Evolutionary conservation across 2,329 filamentous ascomycete genomes (phyloP).

Genomic region (Daldinia sp.): DNA sequence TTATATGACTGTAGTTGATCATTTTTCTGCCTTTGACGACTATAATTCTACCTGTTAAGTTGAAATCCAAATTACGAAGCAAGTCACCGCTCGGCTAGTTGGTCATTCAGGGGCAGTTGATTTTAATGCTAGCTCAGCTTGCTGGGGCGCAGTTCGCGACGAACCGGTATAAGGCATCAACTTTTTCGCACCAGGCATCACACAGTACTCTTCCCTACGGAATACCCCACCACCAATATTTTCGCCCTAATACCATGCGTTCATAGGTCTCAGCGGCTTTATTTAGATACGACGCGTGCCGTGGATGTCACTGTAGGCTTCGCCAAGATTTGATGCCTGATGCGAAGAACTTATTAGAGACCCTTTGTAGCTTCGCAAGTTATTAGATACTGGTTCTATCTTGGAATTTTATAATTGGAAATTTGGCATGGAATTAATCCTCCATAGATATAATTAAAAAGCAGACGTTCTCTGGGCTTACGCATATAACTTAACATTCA

Average conservation of each 20-base stretch:
- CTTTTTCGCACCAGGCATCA: conserved; percentile 32
- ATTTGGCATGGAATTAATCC: no score
- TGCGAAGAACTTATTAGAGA: conserved; percentile 12
- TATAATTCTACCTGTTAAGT: background rate
- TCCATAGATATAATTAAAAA: no score
- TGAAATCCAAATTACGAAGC: background rate
- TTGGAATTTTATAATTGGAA: no score
- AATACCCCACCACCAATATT: background rate
- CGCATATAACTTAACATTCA: background rate
- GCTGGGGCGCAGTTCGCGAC: conserved; percentile 7
- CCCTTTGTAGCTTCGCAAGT: no score
- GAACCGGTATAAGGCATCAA: conserved; percentile 22
- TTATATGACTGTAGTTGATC: background rate
- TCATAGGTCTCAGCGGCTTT: background rate
- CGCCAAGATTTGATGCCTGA: conserved; percentile 19
- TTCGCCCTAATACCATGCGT: background rate
- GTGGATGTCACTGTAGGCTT: background rate
- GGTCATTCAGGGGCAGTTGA: background rate
- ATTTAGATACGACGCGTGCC: background rate
- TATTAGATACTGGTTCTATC: no score
- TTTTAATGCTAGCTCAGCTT: conserved; percentile 3
- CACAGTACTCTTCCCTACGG: background rate
- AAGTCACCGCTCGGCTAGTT: conserved; percentile 6
- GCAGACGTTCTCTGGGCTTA: no score
- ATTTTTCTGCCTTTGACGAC: background rate